phyloP scores from a whole-genome alignment of 305 asterid genomes.

The Fraxinus greggii region DNA sequence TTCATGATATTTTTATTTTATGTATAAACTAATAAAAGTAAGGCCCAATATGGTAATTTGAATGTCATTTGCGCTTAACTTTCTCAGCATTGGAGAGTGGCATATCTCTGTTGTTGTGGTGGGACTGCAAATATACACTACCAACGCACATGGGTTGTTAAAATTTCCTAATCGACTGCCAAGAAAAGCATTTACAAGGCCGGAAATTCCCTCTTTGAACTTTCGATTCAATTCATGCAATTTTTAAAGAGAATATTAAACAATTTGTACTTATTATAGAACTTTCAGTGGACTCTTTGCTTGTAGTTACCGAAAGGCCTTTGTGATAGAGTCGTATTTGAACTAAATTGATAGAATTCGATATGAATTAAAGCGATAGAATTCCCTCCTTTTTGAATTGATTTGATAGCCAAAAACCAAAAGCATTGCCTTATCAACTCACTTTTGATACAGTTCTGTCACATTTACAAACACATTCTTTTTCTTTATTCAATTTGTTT shows the following conservation, averaged over 20 bases:
- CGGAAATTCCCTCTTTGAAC: not conserved
- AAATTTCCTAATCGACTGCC: not conserved
- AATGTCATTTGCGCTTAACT: not conserved
- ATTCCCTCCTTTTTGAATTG: not conserved
- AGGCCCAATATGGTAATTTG: not conserved
- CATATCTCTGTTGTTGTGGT: not conserved
- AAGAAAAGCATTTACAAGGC: not conserved
- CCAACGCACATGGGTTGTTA: not conserved
- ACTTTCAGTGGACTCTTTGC: not conserved
- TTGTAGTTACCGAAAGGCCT: not conserved
- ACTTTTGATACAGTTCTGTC: not conserved
- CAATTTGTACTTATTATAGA: not conserved
- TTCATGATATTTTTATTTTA: not conserved
- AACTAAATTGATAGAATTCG: not conserved
- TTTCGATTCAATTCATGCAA: not conserved
- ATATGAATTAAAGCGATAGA: not conserved
- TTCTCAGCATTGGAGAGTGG: slow-evolving; percentile 3
- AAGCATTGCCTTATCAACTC: not conserved
- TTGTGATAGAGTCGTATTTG: not conserved
- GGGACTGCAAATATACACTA: not conserved
- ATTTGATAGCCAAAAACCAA: not conserved
- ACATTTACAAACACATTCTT: not conserved
- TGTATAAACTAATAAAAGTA: not conserved
- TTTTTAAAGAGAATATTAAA: not conserved
- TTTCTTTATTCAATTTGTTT: not conserved